Evolutionary conservation across 2,329 filamentous ascomycete species (phyloP).

Genomic region (Arthrobotrys iridis): DNA sequence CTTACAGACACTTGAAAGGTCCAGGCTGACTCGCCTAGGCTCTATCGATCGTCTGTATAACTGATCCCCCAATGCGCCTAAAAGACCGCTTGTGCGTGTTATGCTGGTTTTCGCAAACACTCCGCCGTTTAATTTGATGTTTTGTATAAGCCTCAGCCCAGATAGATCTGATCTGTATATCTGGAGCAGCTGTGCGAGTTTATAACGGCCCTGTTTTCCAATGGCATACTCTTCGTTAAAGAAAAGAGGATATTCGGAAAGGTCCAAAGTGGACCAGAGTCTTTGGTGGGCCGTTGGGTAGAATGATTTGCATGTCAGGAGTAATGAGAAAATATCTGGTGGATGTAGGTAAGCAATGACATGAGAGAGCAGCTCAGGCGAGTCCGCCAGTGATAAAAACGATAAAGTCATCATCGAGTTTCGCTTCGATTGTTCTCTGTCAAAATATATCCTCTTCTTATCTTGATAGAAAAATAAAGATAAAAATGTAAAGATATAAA

Average conservation of each 20-base stretch:
- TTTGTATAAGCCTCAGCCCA: neutral
- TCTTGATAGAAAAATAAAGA: too few relatives aligned
- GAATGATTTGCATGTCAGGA: neutral
- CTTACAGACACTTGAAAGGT: neutral
- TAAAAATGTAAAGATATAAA: too few relatives aligned
- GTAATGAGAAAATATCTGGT: constrained; percentile 8
- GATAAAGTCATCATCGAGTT: neutral
- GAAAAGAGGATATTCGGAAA: constrained; percentile 16
- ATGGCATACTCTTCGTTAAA: neutral
- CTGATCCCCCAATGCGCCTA: neutral
- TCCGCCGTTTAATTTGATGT: constrained; percentile 1
- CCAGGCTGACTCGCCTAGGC: neutral
- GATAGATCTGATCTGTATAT: constrained; percentile 12
- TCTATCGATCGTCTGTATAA: constrained; percentile 12
- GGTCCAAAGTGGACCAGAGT: constrained; percentile 2
- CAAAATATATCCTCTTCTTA: too few relatives aligned
- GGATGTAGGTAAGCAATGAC: neutral
- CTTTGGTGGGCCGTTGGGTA: constrained; percentile 2
- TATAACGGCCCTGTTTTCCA: neutral
- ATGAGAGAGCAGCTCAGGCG: constrained; percentile 1
- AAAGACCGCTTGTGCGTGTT: neutral
- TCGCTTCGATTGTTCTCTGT: neutral
- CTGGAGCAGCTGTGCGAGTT: constrained; percentile 2
- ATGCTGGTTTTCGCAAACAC: neutral
- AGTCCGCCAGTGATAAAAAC: constrained; percentile 7